A percentile compares a stretch with the other conserved stretches of the same genome.
Conservation (phyloP, 1,284 basidiomycete genomes). For the Ustilago shanxiensis region DNA sequence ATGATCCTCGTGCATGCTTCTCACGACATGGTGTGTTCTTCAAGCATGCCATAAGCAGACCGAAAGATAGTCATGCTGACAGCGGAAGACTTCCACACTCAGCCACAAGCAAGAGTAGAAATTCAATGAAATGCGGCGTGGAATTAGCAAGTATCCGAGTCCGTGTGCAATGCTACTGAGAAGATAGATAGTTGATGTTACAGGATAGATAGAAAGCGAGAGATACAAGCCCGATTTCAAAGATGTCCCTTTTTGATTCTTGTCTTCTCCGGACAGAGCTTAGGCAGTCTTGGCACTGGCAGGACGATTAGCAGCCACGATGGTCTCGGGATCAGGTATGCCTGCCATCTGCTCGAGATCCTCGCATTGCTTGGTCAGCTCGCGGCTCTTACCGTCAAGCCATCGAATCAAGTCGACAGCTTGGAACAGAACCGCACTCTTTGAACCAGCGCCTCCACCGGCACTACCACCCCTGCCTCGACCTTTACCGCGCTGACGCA, state of each 20-base stretch:
- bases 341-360: conserved; percentile 55
- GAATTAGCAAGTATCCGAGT: conserved; percentile 13
- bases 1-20: background rate
- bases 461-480: conserved; percentile 66
- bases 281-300: conserved; percentile 26
- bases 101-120: background rate
- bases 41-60: no score
- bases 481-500: conserved; percentile 61
- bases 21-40: background rate
- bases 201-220: conserved; percentile 8
- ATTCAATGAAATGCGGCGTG: conserved; percentile 6
- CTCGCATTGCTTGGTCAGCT: conserved; percentile 54
- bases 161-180: conserved; percentile 10
- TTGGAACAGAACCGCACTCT: conserved; percentile 68
- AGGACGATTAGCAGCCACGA: conserved; percentile 37
- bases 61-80: no score
- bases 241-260: background rate
- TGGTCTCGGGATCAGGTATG: conserved; percentile 35
- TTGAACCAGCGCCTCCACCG: conserved; percentile 65
- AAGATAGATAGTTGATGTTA: background rate
- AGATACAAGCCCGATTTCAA: background rate
- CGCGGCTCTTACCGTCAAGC: conserved; percentile 62
- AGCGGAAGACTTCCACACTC: no score
- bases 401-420: conserved; percentile 67
- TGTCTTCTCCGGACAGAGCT: background rate